Percentiles rank a stretch among this genome's conserved stretches.
These are phyloP conservation scores for Anthracocystis panici-leucophaei DNA, from an alignment of 1,284 basidiomycete species.

Conservation along the genomic window DNA sequence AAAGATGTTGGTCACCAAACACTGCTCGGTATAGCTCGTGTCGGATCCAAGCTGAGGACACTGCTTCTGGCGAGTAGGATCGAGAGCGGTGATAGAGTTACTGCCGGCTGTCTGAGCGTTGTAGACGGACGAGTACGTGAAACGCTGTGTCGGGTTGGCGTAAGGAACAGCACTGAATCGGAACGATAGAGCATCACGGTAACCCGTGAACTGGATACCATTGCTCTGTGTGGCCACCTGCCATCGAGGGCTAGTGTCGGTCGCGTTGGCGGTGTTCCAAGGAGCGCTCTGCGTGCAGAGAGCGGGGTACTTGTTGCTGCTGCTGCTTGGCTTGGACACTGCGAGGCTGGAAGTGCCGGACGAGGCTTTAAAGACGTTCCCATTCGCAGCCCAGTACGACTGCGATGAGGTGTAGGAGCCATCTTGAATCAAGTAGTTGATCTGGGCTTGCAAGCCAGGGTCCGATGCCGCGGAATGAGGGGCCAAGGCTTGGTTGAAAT, in stretches of 20 bases:
- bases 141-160: slow-evolving; percentile 40
- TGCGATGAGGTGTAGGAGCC: slow-evolving; percentile 25
- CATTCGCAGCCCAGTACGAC: slow-evolving; percentile 24
- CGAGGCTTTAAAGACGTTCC: slow-evolving; percentile 15
- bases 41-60: slow-evolving; percentile 31
- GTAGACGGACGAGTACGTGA: slow-evolving; percentile 42
- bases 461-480: slow-evolving; percentile 21
- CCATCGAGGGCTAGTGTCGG: slow-evolving; percentile 33
- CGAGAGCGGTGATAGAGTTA: slow-evolving; percentile 18
- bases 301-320: slow-evolving; percentile 19
- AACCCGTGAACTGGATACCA: slow-evolving; percentile 36
- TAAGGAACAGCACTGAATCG: slow-evolving; percentile 43
- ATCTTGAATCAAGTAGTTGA: slow-evolving; percentile 34
- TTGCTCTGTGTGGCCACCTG: slow-evolving; percentile 28
- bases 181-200: slow-evolving; percentile 45
- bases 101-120: slow-evolving; percentile 13
- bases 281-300: slow-evolving; percentile 46
- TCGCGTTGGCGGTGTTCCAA: slow-evolving; percentile 26
- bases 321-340: slow-evolving; percentile 6
- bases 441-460: slow-evolving; percentile 34
- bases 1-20: slow-evolving; percentile 75
- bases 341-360: slow-evolving; percentile 5
- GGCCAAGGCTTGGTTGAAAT: slow-evolving; percentile 43
- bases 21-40: slow-evolving; percentile 69
- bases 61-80: slow-evolving; percentile 23